These are phyloP conservation scores for Tolypocladium endophyticum DNA, from an alignment of 2,329 filamentous ascomycete genomes.

Conservation along the genomic window DNA sequence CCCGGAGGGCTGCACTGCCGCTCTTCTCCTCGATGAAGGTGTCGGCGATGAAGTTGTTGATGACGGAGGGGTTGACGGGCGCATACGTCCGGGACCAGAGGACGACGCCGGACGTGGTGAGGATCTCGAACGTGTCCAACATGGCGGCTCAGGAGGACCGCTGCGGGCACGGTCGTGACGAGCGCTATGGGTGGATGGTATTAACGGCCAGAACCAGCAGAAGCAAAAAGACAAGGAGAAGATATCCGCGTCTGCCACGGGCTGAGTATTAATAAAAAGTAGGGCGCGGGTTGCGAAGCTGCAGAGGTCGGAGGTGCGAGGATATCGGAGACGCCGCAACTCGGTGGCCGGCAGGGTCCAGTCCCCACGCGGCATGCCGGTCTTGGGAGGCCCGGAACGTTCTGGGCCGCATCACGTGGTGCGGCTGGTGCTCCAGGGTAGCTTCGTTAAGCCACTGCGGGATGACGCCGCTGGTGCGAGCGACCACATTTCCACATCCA, in stretches of 20 bases:
- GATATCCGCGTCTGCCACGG: background rate
- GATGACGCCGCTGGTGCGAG: constrained; percentile 7
- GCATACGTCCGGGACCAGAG: constrained; percentile 88
- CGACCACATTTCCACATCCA: constrained; percentile 24
- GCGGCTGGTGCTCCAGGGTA: background rate
- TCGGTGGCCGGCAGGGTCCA: background rate
- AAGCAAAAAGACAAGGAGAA: background rate
- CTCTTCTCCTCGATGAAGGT: constrained; percentile 95
- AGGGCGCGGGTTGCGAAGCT: background rate
- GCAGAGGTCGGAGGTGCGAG: background rate
- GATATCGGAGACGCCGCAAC: background rate
- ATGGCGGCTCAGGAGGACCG: constrained; percentile 35
- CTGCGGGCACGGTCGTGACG: background rate
- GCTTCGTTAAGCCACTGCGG: background rate
- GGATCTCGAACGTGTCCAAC: constrained; percentile 93
- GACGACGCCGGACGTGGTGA: constrained; percentile 92
- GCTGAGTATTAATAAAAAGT: background rate
- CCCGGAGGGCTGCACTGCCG: constrained; percentile 48
- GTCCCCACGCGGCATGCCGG: background rate
- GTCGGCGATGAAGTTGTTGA: constrained; percentile 92
- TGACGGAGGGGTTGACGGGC: constrained; percentile 66
- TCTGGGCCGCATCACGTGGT: constrained; percentile 5
- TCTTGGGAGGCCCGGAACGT: background rate
- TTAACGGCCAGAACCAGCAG: background rate
- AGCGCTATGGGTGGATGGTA: background rate